Percentiles rank a stretch among this genome's conserved stretches.
Conservation (phyloP, 345 rosid genomes). For the Xanthoceras sorbifolium region DNA sequence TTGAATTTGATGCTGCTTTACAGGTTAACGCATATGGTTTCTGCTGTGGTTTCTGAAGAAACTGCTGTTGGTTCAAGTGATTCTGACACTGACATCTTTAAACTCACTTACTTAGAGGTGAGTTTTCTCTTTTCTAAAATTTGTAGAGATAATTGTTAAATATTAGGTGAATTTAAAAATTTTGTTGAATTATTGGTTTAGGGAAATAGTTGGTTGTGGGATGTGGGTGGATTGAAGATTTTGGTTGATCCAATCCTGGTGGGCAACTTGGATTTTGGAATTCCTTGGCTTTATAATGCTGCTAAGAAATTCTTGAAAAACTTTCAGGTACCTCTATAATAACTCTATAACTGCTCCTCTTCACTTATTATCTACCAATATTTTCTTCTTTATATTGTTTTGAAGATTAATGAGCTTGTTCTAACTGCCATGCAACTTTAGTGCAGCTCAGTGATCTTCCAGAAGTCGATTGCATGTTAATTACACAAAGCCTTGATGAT, state of each 20-base stretch:
- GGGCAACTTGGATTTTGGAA: slow-evolving; percentile 93
- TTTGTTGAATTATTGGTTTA: slow-evolving; percentile 27
- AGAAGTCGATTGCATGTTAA: slow-evolving; percentile 71
- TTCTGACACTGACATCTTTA: slow-evolving; percentile 52
- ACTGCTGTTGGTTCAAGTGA: slow-evolving; percentile 50
- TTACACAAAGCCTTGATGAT: slow-evolving; percentile 95
- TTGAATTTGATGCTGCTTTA: slow-evolving; percentile 6
- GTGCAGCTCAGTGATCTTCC: slow-evolving; percentile 89
- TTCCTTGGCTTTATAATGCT: slow-evolving; percentile 91
- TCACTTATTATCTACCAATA: background rate
- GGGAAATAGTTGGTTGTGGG: slow-evolving; percentile 98
- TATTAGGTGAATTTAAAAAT: slow-evolving; percentile 9
- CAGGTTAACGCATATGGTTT: slow-evolving; percentile 37
- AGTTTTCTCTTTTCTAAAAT: slow-evolving; percentile 6
- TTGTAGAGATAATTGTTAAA: background rate
- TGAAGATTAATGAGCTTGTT: slow-evolving; percentile 11
- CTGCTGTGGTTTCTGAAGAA: slow-evolving; percentile 70
- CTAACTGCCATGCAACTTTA: slow-evolving; percentile 15
- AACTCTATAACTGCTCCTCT: background rate
- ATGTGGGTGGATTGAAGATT: slow-evolving; percentile 59
- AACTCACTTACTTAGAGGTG: slow-evolving; percentile 88
- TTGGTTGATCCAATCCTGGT: slow-evolving; percentile 88
- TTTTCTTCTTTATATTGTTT: background rate
- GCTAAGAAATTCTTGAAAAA: slow-evolving; percentile 70
- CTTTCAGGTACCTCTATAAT: slow-evolving; percentile 55